phyloP scores from a whole-genome alignment of 1,284 basidiomycete genomes.

The Ganoderma resinaceum region DNA sequence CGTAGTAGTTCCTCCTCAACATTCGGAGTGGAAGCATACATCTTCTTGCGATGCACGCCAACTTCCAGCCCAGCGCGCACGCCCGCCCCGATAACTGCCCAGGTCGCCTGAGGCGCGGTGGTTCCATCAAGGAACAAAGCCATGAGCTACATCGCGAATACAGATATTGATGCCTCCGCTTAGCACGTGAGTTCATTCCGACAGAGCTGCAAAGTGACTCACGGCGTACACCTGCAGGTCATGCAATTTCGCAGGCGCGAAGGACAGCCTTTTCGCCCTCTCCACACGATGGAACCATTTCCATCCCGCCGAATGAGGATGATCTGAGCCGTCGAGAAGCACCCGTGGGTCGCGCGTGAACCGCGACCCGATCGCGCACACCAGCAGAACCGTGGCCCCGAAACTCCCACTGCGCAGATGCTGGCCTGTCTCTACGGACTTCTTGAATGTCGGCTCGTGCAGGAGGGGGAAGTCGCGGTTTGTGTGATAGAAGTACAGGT shows the following conservation, averaged over 20 bases:
- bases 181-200: slow-evolving; percentile 22
- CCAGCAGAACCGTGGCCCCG: slow-evolving; percentile 70
- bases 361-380: slow-evolving; percentile 78
- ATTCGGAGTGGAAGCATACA: slow-evolving; percentile 36
- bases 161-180: slow-evolving; percentile 3
- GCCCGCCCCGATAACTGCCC: slow-evolving; percentile 57
- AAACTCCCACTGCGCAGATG: slow-evolving; percentile 68
- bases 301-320: slow-evolving; percentile 73
- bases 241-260: slow-evolving; percentile 64
- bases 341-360: slow-evolving; percentile 74
- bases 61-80: slow-evolving; percentile 55
- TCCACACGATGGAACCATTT: slow-evolving; percentile 73
- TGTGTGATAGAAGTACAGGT: slow-evolving; percentile 31
- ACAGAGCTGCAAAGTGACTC: slow-evolving; percentile 11
- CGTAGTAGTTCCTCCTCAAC: slow-evolving; percentile 61
- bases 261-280: slow-evolving; percentile 59
- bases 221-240: slow-evolving; percentile 70
- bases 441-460: slow-evolving; percentile 80
- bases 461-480: slow-evolving; percentile 75
- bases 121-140: slow-evolving; percentile 49
- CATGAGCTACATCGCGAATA: slow-evolving; percentile 35
- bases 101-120: slow-evolving; percentile 55
- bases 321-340: slow-evolving; percentile 50
- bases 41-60: slow-evolving; percentile 47
- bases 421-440: slow-evolving; percentile 57